Base-by-base conservation (phyloP, 2,329 filamentous ascomycete genomes). In the Zasmidium cellare region DNA sequence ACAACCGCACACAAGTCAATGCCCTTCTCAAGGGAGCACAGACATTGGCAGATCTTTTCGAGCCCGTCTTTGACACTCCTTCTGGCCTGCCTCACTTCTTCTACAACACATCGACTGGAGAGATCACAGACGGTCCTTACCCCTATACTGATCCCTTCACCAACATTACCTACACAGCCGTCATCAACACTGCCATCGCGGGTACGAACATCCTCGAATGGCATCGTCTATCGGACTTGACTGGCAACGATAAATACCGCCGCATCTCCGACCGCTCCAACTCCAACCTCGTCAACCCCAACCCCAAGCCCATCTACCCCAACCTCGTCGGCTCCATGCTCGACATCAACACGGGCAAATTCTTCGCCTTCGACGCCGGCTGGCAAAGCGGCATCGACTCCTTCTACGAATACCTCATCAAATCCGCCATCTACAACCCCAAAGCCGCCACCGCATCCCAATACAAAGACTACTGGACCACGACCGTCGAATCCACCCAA, bases 361-460 rank as follows among this genome's bases (percentile, higher is more conserved):
- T 96, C 66, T 65, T 82, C 14, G 84, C 93, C 69, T 82, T 81
- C 22, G 67, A 64, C 1, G 91, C 91, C 53, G 88, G 89, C 47
- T 96, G 91, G 91, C 35, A 35, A 11, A 41, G 28, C 16, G 88
- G 89, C 11, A 83, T 83, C 24, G 91, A 96, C 73, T 90, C 86
- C 49, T 96, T 88, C 3, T 52, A 52, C 35, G 50, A 52, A 16
- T 52, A 52, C 50, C 50, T 52, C 14, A 18, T 41, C n/a, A 44
- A 55, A 79, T 93, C 94, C 89, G 94, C 87, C 68, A 74, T 93
- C 54, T 96, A 96, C 72, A 88, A 93, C 70, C 80, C 84, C 0
- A 66, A 72, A 9, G 35, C 35, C 16, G 35, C 12, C 7, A 41
- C 35, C 11, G 35, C 35, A 5, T 3, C 7, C 11, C 3, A 9